These are phyloP conservation scores for Rehmannia glutinosa DNA, from an alignment of 257 asterid genomes.

Conservation along the genomic window DNA sequence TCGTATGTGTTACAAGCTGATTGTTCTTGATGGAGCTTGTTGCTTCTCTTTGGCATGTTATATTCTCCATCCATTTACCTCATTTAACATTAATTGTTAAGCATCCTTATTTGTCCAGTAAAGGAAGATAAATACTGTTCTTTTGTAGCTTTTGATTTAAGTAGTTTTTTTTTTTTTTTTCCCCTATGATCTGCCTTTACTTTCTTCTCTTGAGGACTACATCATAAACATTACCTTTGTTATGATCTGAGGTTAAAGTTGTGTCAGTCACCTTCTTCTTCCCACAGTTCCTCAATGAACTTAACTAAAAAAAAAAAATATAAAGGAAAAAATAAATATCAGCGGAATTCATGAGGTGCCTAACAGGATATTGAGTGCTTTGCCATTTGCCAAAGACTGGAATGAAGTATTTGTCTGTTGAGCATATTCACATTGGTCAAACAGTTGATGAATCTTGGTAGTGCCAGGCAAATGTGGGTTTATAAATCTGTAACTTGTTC, in stretches of 20 bases:
- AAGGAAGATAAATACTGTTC: background rate
- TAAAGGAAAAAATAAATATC: background rate
- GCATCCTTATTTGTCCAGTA: background rate
- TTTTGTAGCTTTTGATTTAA: background rate
- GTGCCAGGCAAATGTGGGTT: constrained; percentile 6
- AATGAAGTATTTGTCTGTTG: background rate
- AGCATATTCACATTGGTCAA: constrained; percentile 7
- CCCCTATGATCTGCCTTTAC: background rate
- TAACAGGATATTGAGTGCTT: background rate
- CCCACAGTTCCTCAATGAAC: background rate
- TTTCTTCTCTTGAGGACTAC: background rate
- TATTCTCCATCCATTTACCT: constrained; percentile 5
- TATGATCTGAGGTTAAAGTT: constrained; percentile 11
- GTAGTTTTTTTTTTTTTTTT: no score
- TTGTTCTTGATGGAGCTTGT: constrained; percentile 7
- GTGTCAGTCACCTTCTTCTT: background rate
- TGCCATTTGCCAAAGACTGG: background rate
- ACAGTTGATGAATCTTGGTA: background rate
- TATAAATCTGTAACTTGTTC: constrained; percentile 2
- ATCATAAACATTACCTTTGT: background rate
- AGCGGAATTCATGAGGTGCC: constrained; percentile 1
- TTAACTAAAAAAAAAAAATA: background rate
- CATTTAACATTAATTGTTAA: background rate
- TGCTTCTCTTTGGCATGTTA: background rate
- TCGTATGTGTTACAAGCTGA: background rate